Evolutionary conservation across 257 asterid genomes (phyloP).

Genomic region (Apocynum venetum): DNA sequence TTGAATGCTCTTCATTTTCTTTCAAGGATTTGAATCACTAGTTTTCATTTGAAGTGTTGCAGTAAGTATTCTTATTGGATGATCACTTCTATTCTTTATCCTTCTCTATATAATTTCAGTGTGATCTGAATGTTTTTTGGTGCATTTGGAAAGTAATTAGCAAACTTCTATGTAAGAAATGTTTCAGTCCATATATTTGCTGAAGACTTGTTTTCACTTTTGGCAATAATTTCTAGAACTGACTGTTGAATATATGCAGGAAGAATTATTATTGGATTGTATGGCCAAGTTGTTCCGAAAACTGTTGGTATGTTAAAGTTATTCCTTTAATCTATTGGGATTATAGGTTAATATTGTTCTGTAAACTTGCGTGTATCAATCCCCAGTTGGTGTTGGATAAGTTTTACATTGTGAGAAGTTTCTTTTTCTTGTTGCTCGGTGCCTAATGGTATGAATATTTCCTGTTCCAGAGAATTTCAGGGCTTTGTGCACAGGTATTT

Average conservation of each 20-base stretch:
- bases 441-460: constrained; percentile 21
- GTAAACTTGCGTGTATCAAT: not conserved
- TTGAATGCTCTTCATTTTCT: not conserved
- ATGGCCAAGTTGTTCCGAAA: constrained; percentile 88
- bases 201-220: not conserved
- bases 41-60: not conserved
- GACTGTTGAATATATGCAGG: constrained; percentile 47
- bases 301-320: constrained; percentile 61
- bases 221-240: constrained; percentile 8
- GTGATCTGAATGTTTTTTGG: not conserved
- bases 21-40: not conserved
- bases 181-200: not conserved
- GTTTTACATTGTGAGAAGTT: not conserved
- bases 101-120: not conserved
- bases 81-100: not conserved
- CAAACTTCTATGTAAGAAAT: not conserved
- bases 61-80: not conserved
- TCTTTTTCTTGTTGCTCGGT: not conserved
- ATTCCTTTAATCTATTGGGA: constrained; percentile 12
- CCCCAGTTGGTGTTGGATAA: constrained; percentile 1
- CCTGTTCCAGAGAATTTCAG: constrained; percentile 83
- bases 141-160: not conserved
- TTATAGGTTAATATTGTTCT: not conserved
- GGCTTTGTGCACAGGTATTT: constrained; percentile 96
- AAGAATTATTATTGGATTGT: constrained; percentile 81